Percentiles rank a stretch among this genome's conserved stretches.
Conservation (phyloP, 2,329 filamentous ascomycete species). For the Ceratocystis destructans region DNA sequence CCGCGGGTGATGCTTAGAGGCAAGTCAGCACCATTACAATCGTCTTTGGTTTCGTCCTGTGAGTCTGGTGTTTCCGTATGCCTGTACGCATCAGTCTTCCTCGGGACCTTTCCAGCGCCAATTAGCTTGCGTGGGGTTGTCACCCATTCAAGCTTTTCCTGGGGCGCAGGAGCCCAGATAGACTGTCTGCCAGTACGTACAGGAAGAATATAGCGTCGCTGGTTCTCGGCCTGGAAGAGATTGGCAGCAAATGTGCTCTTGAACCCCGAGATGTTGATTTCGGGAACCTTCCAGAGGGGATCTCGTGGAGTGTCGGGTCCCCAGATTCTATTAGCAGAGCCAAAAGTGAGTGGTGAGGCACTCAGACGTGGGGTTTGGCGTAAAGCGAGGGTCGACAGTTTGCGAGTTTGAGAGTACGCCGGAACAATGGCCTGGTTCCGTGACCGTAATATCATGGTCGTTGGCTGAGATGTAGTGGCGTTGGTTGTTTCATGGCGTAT, state of each 20-base stretch:
- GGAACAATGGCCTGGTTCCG: background rate
- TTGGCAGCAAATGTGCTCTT: slow-evolving; percentile 19
- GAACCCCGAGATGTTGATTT: slow-evolving; percentile 18
- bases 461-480: background rate
- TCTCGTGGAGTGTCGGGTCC: slow-evolving; percentile 11
- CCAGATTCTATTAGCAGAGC: slow-evolving; percentile 4
- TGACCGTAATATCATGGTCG: background rate
- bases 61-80: background rate
- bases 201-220: slow-evolving; percentile 26
- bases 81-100: background rate
- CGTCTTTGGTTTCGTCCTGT: background rate
- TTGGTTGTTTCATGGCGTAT: background rate
- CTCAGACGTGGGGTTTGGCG: slow-evolving; percentile 3
- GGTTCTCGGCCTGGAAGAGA: slow-evolving; percentile 20
- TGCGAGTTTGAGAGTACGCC: background rate
- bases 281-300: slow-evolving; percentile 19
- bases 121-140: background rate
- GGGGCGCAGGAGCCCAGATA: slow-evolving; percentile 26
- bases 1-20: background rate
- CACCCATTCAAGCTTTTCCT: slow-evolving; percentile 22
- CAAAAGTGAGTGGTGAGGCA: slow-evolving; percentile 2
- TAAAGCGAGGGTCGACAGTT: background rate
- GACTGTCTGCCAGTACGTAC: slow-evolving; percentile 25
- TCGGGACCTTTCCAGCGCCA: background rate
- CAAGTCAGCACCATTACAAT: background rate